Evolutionary conservation across 2,329 filamentous ascomycete species (phyloP).

Genomic region (Biscogniauxia marginata): DNA sequence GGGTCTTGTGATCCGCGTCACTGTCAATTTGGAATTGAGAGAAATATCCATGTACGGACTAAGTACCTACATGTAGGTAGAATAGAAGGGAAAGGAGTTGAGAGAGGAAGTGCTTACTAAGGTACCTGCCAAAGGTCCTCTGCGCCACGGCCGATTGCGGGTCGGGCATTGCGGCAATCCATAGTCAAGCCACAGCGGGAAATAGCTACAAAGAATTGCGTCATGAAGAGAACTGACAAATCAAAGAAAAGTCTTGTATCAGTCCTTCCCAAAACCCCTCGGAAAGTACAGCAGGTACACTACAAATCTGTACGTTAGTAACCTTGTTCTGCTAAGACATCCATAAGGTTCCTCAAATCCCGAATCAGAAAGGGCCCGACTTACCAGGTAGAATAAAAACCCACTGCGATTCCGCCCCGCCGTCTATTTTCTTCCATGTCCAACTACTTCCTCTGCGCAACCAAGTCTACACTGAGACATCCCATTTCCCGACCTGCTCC

Average conservation of each 20-base stretch:
- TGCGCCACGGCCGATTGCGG: too few species aligned
- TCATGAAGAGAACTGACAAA: conserved; percentile 25
- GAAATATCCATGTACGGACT: too few species aligned
- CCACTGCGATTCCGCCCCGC: conserved; percentile 11
- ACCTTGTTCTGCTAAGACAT: too few species aligned
- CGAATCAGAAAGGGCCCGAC: conserved; percentile 19
- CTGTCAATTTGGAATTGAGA: too few species aligned
- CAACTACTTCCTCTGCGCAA: conserved; percentile 21
- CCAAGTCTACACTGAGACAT: conserved; percentile 21
- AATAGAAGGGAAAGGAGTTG: too few species aligned
- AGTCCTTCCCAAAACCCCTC: conserved; percentile 2
- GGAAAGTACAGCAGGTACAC: too few species aligned
- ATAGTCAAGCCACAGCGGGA: conserved; percentile 10
- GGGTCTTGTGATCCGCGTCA: too few species aligned
- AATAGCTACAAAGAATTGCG: conserved; percentile 11
- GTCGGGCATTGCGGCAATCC: too few species aligned
- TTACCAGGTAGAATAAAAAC: conserved; percentile 5
- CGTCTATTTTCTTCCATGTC: conserved; percentile 17
- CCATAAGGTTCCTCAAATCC: not conserved
- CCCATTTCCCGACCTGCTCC: conserved; percentile 17
- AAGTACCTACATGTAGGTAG: too few species aligned
- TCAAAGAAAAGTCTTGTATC: conserved; percentile 18
- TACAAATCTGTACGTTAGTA: too few species aligned
- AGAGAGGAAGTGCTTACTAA: too few species aligned
- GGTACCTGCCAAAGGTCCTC: too few species aligned